These are phyloP conservation scores for Candida namnaoensis DNA, from an alignment of 805 yeast genomes.

Conservation along the genomic window DNA sequence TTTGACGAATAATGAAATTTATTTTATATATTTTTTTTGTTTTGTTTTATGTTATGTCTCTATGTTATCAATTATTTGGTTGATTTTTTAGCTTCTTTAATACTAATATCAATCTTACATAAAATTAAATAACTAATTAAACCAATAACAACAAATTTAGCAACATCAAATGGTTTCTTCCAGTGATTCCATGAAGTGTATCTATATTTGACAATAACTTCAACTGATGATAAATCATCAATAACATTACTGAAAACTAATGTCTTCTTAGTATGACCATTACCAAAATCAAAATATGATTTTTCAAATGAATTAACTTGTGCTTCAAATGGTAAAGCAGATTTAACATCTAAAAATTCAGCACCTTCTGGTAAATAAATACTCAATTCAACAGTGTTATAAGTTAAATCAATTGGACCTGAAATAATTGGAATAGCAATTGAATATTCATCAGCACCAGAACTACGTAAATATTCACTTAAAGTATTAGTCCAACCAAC, in stretches of 20 bases:
- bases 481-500: constrained; percentile 81
- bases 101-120: constrained; percentile 34
- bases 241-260: constrained; percentile 52
- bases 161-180: constrained; percentile 58
- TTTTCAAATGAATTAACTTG: constrained; percentile 23
- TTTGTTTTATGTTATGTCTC: background rate
- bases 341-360: constrained; percentile 39
- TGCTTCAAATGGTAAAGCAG: constrained; percentile 39
- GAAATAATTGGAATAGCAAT: constrained; percentile 64
- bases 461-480: constrained; percentile 37
- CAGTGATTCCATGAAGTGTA: constrained; percentile 45
- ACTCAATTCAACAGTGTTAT: constrained; percentile 49
- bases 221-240: constrained; percentile 54
- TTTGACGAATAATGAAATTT: too few species aligned
- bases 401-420: constrained; percentile 64
- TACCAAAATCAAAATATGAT: constrained; percentile 64
- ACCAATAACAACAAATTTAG: constrained; percentile 53
- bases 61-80: background rate
- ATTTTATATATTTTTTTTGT: background rate
- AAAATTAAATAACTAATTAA: constrained; percentile 44
- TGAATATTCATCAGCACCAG: constrained; percentile 34
- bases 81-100: constrained; percentile 20
- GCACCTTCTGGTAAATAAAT: constrained; percentile 88
- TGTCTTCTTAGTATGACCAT: constrained; percentile 72
- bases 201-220: constrained; percentile 53